Evolutionary conservation across 108 stramenopile genomes (phyloP), one percentile per base, ranked within the genome.

Genomic region (Skeletonema marinoi): DNA sequence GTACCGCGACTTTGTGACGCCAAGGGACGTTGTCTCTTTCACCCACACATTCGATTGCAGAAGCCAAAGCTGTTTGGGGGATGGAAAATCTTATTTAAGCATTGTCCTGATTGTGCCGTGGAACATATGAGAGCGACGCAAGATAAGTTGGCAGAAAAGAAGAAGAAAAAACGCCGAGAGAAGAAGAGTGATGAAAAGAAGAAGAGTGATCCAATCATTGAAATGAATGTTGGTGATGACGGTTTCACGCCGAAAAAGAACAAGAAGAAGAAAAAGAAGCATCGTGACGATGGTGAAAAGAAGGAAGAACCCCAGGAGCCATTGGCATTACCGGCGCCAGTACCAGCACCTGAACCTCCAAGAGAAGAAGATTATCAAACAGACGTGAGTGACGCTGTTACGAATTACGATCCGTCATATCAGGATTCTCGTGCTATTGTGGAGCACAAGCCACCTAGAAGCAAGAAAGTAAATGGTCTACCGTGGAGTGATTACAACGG

Each of bases 401-500:
- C 69, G 17, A 54, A 11, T 33, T 25, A 8, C 50, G 56, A 35
- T 4, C 51, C 14, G 54, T 9, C 70, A 60, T 38, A 38, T 54
- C 19, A 21, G 6, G 32, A 36, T 51, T 62, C 72, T 17, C 60
- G 59, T 32, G 60, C 67, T 51, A 69, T 80, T 30, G 59, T 78
- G 19, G 63, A 65, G 41, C 33, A 54, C 17, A 68, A 68, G 56
- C 39, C 46, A 32, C 68, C 64, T 30, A 69, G 48, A 7, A 30
- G 7, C n/a, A 81, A 81, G 63, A 64, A 65, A 74, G 80, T 81
- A 9, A 81, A 81, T 70, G 80, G 80, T 3, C 39, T 81, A 48
- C 80, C 80, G 17, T 81, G 80, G 80, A 81, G 73, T 68, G 80
- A 81, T 66, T 81, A 81, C 42, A 81, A 81, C 44, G 80, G 80